Percentiles rank a stretch among this genome's conserved stretches.
Evolutionary conservation across 2,329 filamentous ascomycete genomes (phyloP).

Genomic region (Talaromyces rugulosus): DNA sequence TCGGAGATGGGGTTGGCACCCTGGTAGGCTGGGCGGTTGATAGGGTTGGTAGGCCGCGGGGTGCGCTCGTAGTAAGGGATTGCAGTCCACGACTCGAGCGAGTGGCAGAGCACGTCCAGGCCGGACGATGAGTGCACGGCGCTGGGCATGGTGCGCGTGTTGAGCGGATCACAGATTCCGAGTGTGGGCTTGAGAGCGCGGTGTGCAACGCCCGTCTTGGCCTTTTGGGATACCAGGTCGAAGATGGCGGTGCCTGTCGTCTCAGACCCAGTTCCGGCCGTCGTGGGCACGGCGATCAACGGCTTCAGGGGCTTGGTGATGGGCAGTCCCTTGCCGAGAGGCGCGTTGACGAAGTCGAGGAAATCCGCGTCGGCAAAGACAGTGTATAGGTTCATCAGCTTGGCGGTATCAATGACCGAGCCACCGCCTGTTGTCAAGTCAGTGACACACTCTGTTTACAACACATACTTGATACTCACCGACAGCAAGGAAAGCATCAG

Average conservation of each 20-base stretch:
- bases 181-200: constrained; percentile 92
- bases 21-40: constrained; percentile 89
- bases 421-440: constrained; percentile 55
- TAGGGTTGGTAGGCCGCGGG: constrained; percentile 81
- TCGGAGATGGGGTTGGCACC: constrained; percentile 97
- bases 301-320: constrained; percentile 68
- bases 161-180: constrained; percentile 80
- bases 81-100: constrained; percentile 93
- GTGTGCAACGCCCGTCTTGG: constrained; percentile 95
- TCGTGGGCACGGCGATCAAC: constrained; percentile 78
- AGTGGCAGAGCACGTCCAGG: constrained; percentile 91
- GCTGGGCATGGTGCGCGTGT: constrained; percentile 92
- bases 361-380: constrained; percentile 90
- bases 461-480: constrained; percentile 41
- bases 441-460: constrained; percentile 3
- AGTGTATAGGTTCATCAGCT: constrained; percentile 96
- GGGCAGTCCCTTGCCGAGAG: constrained; percentile 76
- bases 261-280: constrained; percentile 83
- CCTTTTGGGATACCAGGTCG: constrained; percentile 80
- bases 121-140: constrained; percentile 90
- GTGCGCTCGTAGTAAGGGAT: constrained; percentile 87
- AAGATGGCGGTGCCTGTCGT: constrained; percentile 98
- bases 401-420: constrained; percentile 96
- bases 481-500: constrained; percentile 90
- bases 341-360: constrained; percentile 95